Base-by-base conservation (phyloP, 2,329 filamentous ascomycete species). In the Fusarium nodosum region DNA sequence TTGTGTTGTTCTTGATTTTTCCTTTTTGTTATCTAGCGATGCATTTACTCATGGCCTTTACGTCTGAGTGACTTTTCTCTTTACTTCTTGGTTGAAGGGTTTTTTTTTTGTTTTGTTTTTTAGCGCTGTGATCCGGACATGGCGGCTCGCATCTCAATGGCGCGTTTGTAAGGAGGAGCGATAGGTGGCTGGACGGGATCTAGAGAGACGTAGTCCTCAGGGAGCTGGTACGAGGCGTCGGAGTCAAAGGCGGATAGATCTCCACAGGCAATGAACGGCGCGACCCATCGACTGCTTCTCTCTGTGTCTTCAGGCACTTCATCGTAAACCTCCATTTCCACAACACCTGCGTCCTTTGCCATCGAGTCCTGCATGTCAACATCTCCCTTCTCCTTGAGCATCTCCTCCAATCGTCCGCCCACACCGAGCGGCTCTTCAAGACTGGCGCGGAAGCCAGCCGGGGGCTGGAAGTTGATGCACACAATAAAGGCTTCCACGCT, bases 401-500 rank as follows among this genome's bases (percentile, higher is more conserved):
- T 84, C 36, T 81, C 73, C 3, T 85, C 79, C 20, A 91, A 69
- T 41, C 84, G 81, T 42, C 84, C 82, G 0, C 90, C 88, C 11
- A 90, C 86, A 2, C 91, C 92, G 2, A 96, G 81, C 3, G 92
- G 92, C 73, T 90, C 88, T 73, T 94, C 91, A 6, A 96, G 82
- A 74, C 90, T 94, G 6, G 92, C 89, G 46, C 86, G 87, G 81
- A 94, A 96, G 1, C 91, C 92, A 16, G 84, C 81, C 0, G 95
- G 94, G 5, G 93, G 94, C 24, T 86, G 85, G 77, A 98, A 99
- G 65, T 94, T 93, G 73, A 97, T 87, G 78, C 96, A 97, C 18
- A 99, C 95, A 47, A 99, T 93, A 73, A 99, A 99, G 0, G 96
- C 95, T 79, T 99, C 96, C 22, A 99, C 90, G 79, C 94, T 97